Percentiles rank a stretch among this genome's conserved stretches.
Evolutionary conservation across 495 filamentous ascomycete species (phyloP).

Genomic region (Physcia stellaris): DNA sequence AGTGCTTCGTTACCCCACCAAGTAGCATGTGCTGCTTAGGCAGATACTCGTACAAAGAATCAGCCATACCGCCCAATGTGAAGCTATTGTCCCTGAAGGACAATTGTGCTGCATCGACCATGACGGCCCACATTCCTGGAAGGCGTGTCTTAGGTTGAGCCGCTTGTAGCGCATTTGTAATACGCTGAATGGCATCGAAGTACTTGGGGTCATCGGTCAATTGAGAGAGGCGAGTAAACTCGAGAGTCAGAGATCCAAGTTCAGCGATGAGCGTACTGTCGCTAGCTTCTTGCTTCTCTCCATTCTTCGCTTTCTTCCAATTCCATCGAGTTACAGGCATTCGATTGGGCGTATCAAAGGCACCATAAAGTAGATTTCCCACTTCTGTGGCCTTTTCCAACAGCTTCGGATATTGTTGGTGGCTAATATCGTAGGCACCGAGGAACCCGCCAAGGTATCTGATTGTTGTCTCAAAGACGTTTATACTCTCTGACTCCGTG

Average conservation of each 20-base stretch:
- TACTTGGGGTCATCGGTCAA: constrained; percentile 74
- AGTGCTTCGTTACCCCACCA: constrained; percentile 65
- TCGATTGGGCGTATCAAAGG: constrained; percentile 90
- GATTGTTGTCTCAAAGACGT: constrained; percentile 81
- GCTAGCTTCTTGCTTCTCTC: constrained; percentile 26
- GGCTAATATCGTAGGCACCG: constrained; percentile 68
- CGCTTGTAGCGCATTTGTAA: constrained; percentile 66
- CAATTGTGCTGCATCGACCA: constrained; percentile 47
- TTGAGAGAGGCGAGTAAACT: constrained; percentile 89
- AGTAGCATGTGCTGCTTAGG: constrained; percentile 72
- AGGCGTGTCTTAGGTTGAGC: constrained; percentile 55
- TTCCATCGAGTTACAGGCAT: constrained; percentile 62
- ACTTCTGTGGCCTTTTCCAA: constrained; percentile 79
- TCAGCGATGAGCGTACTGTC: constrained; percentile 52
- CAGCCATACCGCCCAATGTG: constrained; percentile 74
- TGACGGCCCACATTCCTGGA: constrained; percentile 72
- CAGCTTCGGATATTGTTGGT: constrained; percentile 49
- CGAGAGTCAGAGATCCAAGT: constrained; percentile 72
- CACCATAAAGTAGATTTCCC: constrained; percentile 73
- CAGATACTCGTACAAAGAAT: constrained; percentile 93
- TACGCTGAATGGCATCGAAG: constrained; percentile 84
- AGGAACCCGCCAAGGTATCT: constrained; percentile 75
- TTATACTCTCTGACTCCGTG: constrained; percentile 39
- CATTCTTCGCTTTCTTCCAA: constrained; percentile 25
- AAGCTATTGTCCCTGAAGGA: constrained; percentile 40